A percentile compares a stretch with the other conserved stretches of the same genome.
Conservation (phyloP, 177 flowering plant species). For the Tripterygium wilfordii region DNA sequence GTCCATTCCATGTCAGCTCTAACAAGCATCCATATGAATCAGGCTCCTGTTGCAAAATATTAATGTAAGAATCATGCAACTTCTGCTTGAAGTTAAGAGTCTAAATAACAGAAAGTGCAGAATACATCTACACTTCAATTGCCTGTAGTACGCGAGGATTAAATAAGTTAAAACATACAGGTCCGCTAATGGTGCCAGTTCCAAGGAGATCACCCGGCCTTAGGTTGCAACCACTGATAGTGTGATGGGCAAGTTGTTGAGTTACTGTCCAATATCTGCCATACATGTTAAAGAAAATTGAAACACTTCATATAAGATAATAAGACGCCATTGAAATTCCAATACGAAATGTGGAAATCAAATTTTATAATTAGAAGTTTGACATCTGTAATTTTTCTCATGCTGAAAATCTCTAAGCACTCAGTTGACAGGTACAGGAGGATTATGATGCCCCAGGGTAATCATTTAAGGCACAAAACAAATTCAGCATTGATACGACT, state of each 20-base stretch:
- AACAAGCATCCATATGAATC: slow-evolving; percentile 87
- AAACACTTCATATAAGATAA: neutral
- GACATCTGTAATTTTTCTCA: neutral
- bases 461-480: too few species aligned
- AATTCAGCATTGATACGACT: too few species aligned
- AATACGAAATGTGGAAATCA: too few species aligned
- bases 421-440: too few species aligned
- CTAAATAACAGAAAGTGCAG: too few species aligned
- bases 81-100: too few species aligned
- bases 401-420: too few species aligned
- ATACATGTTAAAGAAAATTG: slow-evolving; percentile 6
- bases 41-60: slow-evolving; percentile 53
- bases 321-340: neutral
- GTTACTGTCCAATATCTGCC: slow-evolving; percentile 91
- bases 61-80: too few species aligned
- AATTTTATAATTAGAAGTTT: too few species aligned
- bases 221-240: slow-evolving; percentile 94
- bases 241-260: slow-evolving; percentile 96
- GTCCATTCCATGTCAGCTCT: slow-evolving; percentile 92
- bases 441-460: neutral
- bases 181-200: slow-evolving; percentile 97
- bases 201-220: slow-evolving; percentile 98
- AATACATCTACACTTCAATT: too few species aligned
- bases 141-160: too few species aligned
- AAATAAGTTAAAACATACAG: slow-evolving; percentile 39